A percentile compares a stretch with the other conserved stretches of the same genome.
Evolutionary conservation across 805 yeast genomes (phyloP).

Genomic region (Wickerhamiella allomyrinae): DNA sequence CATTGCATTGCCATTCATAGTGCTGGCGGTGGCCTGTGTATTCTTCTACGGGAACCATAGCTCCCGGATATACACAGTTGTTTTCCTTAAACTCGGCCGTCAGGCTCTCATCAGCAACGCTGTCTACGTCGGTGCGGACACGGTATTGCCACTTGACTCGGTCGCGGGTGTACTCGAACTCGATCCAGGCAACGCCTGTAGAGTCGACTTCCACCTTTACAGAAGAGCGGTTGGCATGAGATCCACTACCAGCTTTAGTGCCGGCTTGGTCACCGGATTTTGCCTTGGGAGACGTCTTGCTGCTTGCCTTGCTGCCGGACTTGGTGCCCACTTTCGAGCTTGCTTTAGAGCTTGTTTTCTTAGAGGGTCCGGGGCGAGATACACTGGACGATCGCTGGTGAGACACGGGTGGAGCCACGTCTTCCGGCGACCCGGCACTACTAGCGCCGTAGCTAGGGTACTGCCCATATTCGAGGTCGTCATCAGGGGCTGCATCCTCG

Average conservation of each 20-base stretch:
- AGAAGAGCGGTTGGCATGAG: neutral
- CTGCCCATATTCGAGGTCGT: neutral
- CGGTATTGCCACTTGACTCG: conserved; percentile 20
- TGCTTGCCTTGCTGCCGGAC: too few species aligned
- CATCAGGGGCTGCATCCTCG: neutral
- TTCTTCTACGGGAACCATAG: conserved; percentile 29
- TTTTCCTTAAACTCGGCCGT: conserved; percentile 24
- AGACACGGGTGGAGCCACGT: neutral
- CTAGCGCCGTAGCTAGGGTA: too few species aligned
- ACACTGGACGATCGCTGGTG: neutral
- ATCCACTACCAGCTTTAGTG: neutral
- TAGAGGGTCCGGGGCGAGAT: neutral
- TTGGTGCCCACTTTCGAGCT: too few species aligned
- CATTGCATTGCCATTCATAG: conserved; percentile 36
- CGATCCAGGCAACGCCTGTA: conserved; percentile 18
- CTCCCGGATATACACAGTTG: conserved; percentile 38
- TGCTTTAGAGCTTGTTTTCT: neutral
- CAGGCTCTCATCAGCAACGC: conserved; percentile 17
- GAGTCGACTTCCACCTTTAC: conserved; percentile 4
- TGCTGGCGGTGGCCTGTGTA: conserved; percentile 33
- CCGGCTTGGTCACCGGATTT: too few species aligned
- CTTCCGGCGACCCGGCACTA: neutral
- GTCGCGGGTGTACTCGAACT: conserved; percentile 24
- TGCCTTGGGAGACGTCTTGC: too few species aligned
- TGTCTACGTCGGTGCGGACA: conserved; percentile 25